Percentiles rank a stretch among this genome's conserved stretches.
Evolutionary conservation across 2,329 filamentous ascomycete species (phyloP).

Genomic region (Cercospora sojina): DNA sequence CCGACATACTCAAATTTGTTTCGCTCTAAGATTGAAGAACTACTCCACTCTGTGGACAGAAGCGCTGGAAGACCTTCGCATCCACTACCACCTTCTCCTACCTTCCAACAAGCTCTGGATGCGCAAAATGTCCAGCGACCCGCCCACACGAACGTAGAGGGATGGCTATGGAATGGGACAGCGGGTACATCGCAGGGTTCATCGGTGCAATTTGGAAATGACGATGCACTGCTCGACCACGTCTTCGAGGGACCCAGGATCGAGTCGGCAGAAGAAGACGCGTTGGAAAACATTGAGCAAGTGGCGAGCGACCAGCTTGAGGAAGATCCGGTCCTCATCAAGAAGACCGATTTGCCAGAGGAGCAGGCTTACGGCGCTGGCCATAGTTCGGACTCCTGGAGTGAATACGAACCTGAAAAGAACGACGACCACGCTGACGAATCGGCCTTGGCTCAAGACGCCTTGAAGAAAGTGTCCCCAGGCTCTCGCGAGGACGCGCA

Average conservation of each 20-base stretch:
- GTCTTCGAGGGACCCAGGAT: neutral
- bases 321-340: neutral
- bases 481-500: neutral
- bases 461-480: neutral
- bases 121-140: neutral
- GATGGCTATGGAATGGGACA: neutral
- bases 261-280: neutral
- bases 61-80: neutral
- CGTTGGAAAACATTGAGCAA: neutral
- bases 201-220: neutral
- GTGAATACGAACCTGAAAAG: neutral
- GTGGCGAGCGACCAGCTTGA: neutral
- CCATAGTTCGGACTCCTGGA: constrained; percentile 10
- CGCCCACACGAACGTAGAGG: neutral
- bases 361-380: neutral
- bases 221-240: neutral
- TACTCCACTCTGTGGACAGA: neutral
- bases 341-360: neutral
- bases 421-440: neutral
- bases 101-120: neutral
- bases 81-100: neutral
- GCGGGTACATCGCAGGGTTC: neutral
- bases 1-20: constrained; percentile 2
- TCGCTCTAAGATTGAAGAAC: neutral
- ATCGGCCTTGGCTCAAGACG: neutral